Percentiles rank a stretch among this genome's conserved stretches.
Conservation (phyloP, 2,329 filamentous ascomycete genomes). For the Diplocarpon mali region DNA sequence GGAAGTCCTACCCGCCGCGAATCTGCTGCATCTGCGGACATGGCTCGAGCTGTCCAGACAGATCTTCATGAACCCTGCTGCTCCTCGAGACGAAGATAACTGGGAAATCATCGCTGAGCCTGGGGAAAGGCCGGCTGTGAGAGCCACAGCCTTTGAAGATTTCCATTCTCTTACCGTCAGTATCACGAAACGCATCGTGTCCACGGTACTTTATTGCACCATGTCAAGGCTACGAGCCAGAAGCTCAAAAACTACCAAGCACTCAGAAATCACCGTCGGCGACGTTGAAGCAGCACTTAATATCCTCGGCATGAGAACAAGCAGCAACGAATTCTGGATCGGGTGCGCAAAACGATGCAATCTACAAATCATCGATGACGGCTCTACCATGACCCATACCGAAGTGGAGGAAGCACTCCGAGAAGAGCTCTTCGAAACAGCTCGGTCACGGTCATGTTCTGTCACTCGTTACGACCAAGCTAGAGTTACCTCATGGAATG, state of each 20-base stretch:
- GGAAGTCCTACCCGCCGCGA: slow-evolving; percentile 36
- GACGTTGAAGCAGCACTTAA: slow-evolving; percentile 42
- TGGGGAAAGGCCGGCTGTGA: slow-evolving; percentile 53
- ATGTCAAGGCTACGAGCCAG: slow-evolving; percentile 51
- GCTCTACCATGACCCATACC: not conserved
- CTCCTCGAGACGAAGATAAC: slow-evolving; percentile 47
- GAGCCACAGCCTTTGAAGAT: slow-evolving; percentile 64
- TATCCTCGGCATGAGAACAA: slow-evolving; percentile 38
- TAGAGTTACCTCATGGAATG: not conserved
- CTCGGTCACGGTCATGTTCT: slow-evolving; percentile 8
- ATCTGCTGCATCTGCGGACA: slow-evolving; percentile 44
- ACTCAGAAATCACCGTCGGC: slow-evolving; percentile 18
- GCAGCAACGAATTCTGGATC: slow-evolving; percentile 39
- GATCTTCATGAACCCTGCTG: slow-evolving; percentile 64
- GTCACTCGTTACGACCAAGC: not conserved
- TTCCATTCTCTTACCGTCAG: slow-evolving; percentile 58
- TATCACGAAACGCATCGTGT: slow-evolving; percentile 59
- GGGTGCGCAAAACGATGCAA: slow-evolving; percentile 39
- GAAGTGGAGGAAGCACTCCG: slow-evolving; percentile 1
- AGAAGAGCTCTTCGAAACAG: not conserved
- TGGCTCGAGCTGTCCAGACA: slow-evolving; percentile 55
- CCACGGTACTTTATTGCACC: slow-evolving; percentile 59
- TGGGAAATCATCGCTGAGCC: slow-evolving; percentile 50
- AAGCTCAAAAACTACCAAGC: slow-evolving; percentile 23
- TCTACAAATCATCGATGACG: slow-evolving; percentile 36